Evolutionary conservation across 148 eudicot species (phyloP).

Genomic region (Chenopodium berlandieri): DNA sequence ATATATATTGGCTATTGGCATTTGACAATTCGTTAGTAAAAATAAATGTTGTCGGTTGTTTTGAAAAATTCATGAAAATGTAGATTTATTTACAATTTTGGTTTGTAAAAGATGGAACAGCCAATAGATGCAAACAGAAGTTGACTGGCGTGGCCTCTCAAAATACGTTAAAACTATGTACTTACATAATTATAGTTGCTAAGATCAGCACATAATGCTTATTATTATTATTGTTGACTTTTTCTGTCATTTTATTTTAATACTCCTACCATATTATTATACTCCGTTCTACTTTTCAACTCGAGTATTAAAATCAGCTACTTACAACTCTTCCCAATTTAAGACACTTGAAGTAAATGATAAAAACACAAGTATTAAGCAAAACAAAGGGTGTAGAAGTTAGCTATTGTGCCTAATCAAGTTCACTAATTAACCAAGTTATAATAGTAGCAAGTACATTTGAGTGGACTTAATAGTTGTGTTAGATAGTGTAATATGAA

Average conservation of each 20-base stretch:
- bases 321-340: neutral
- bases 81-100: neutral
- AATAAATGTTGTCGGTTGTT: slow-evolving; percentile 3
- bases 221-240: neutral
- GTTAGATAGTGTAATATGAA: neutral
- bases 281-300: neutral
- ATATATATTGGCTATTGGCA: neutral
- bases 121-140: neutral
- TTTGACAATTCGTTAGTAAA: neutral
- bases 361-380: neutral
- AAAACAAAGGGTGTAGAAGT: no score
- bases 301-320: neutral
- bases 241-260: neutral
- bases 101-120: neutral
- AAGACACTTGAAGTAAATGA: neutral
- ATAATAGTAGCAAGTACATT: no score
- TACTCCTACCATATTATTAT: neutral
- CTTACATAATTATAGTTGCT: neutral
- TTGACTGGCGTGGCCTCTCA: neutral
- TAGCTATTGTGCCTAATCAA: neutral
- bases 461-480: no score
- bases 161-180: neutral
- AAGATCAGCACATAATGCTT: neutral
- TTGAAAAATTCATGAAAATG: neutral
- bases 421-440: no score